Base-by-base conservation (phyloP, 176 grass and related monocot genomes). In the Hsuehochloa calcarea region DNA sequence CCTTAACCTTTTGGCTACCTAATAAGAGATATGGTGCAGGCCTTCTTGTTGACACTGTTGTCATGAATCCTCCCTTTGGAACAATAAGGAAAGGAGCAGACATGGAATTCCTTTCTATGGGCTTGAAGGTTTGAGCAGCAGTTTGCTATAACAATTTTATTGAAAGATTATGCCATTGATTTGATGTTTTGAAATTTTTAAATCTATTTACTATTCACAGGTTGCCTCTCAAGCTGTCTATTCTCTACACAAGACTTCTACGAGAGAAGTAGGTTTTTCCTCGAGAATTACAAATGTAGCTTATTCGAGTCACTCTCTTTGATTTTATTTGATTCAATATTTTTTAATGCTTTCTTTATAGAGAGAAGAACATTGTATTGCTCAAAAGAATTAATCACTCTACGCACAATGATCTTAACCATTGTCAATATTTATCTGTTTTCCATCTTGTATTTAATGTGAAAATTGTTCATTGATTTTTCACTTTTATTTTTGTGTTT, bases 11-110 rank as follows among this genome's bases (percentile, higher is more conserved):
- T 77, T 55, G 13, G 14, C 71, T 82, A 4, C 63, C 43, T 77
- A 40, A 47, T 75, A 85, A 40, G 12, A 35, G 2, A 75, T 67
- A 74, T 74, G 68, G 41, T 85, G 77, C 81, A 98, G 96, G 88
- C 78, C 70, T 86, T 75, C 86, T 75, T 85, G 78, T 98, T 66
- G 90, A 98, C 43, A 94, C 93, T 73, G 83, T 96, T 89, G 96
- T 98, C 65, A 96, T 98, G 96, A 96, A 99, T 80, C 96, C 96
- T 82, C 93, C 96, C 45, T 99, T 99, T 84, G 96, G 96, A 74
- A 89, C 93, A 74, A 87, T 87, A 76, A 96, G 78, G 68, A 94
- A 92, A 80, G 96, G 96, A 41, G 89, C 88, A 46, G 96, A 99
- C 52, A 92, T 94, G 90, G 93, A 96, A 54, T 99, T 99, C 61